Evolutionary conservation across 306 rosid genomes (phyloP).

Genomic region (Trifolium subterraneum): DNA sequence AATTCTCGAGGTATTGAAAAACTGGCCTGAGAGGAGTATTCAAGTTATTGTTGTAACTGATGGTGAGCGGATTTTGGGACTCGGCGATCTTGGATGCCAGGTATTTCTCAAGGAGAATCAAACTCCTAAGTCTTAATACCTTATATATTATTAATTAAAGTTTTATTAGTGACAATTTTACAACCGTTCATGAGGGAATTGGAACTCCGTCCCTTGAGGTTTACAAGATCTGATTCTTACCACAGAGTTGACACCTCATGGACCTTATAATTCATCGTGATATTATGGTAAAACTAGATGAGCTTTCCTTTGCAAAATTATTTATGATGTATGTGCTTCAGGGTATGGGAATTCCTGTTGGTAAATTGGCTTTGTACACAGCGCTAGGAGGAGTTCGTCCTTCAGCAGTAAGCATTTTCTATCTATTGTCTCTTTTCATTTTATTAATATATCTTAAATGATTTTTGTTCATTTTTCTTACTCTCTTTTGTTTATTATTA

Average conservation of each 20-base stretch:
- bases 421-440: slow-evolving; percentile 33
- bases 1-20: slow-evolving; percentile 91
- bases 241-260: too few relatives aligned
- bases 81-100: slow-evolving; percentile 99
- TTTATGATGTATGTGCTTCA: slow-evolving; percentile 51
- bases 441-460: not conserved
- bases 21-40: slow-evolving; percentile 89
- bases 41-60: slow-evolving; percentile 95
- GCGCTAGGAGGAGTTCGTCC: slow-evolving; percentile 99
- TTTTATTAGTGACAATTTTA: too few relatives aligned
- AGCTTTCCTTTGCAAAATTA: not conserved
- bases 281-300: slow-evolving; percentile 23
- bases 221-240: too few relatives aligned
- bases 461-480: not conserved
- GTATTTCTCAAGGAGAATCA: slow-evolving; percentile 48
- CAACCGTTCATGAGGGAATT: too few relatives aligned
- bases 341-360: slow-evolving; percentile 99
- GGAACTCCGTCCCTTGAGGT: too few relatives aligned
- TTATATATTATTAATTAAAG: too few relatives aligned
- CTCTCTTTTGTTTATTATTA: not conserved
- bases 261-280: slow-evolving; percentile 30
- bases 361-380: slow-evolving; percentile 83
- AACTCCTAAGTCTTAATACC: not conserved
- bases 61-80: slow-evolving; percentile 96
- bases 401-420: slow-evolving; percentile 71